These are phyloP conservation scores for Petasospora fabianii DNA, from an alignment of 1,139 yeast species.

Conservation along the genomic window DNA sequence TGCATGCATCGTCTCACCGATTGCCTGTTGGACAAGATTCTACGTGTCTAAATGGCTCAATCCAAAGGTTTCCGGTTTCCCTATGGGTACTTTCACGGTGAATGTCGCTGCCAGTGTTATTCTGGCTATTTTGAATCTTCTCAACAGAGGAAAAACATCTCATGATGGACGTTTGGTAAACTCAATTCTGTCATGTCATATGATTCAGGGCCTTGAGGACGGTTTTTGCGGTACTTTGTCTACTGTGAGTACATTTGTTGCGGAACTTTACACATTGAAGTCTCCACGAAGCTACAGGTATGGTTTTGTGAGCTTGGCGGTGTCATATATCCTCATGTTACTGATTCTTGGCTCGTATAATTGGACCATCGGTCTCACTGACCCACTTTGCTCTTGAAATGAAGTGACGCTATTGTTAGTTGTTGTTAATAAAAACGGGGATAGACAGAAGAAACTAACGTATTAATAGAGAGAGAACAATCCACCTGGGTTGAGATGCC, in stretches of 20 bases:
- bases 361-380: constrained; percentile 42
- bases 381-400: constrained; percentile 23
- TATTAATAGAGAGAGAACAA: constrained; percentile 4
- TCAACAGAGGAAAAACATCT: constrained; percentile 43
- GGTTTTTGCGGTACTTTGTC: constrained; percentile 80
- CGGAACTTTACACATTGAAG: constrained; percentile 50
- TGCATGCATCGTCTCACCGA: constrained; percentile 55
- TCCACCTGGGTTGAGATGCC: constrained; percentile 10
- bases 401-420: background rate
- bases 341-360: constrained; percentile 51
- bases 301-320: constrained; percentile 35
- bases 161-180: constrained; percentile 31
- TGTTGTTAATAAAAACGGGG: background rate
- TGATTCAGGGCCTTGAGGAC: constrained; percentile 53
- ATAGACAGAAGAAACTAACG: background rate
- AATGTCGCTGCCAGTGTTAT: constrained; percentile 58
- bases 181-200: constrained; percentile 42
- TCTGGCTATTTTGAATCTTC: constrained; percentile 50
- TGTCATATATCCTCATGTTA: constrained; percentile 40
- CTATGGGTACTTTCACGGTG: constrained; percentile 71
- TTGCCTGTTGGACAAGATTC: constrained; percentile 61
- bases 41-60: constrained; percentile 51
- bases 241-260: constrained; percentile 74
- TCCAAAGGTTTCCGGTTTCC: constrained; percentile 41
- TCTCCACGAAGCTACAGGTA: constrained; percentile 34